Evolutionary conservation across 73 alveolate species (phyloP).

Genomic region (Uronychia binucleata): DNA sequence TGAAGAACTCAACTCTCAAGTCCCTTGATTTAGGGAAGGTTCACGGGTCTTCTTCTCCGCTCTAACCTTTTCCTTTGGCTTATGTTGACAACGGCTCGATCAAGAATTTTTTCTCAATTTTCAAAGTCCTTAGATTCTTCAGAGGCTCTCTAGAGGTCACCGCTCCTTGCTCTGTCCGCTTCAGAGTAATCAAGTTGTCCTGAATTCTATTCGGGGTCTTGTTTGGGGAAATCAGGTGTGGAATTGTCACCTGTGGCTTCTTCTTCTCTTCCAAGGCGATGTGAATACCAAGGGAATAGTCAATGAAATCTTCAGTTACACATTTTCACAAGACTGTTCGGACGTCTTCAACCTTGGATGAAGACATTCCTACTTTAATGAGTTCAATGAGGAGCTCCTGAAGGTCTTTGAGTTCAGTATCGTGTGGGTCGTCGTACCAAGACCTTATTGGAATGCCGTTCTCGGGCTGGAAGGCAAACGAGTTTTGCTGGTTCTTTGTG

Average conservation of each 20-base stretch:
- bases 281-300: neutral
- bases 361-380: neutral
- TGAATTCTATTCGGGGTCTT: neutral
- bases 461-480: constrained; percentile 53
- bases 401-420: constrained; percentile 31
- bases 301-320: neutral
- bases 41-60: neutral
- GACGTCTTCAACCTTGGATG: neutral
- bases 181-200: neutral
- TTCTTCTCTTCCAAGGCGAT: neutral
- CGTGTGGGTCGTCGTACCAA: constrained; percentile 45
- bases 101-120: neutral
- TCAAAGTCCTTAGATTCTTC: neutral
- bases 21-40: neutral
- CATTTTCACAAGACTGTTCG: neutral
- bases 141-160: neutral
- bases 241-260: neutral
- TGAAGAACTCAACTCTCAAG: neutral
- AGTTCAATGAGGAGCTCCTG: neutral
- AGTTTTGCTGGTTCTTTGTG: constrained; percentile 9
- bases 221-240: neutral
- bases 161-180: neutral
- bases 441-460: constrained; percentile 39
- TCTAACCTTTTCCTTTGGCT: neutral
- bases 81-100: too few relatives aligned